Conservation (phyloP, 2,329 filamentous ascomycete genomes). For the Talaromyces piceae region DNA sequence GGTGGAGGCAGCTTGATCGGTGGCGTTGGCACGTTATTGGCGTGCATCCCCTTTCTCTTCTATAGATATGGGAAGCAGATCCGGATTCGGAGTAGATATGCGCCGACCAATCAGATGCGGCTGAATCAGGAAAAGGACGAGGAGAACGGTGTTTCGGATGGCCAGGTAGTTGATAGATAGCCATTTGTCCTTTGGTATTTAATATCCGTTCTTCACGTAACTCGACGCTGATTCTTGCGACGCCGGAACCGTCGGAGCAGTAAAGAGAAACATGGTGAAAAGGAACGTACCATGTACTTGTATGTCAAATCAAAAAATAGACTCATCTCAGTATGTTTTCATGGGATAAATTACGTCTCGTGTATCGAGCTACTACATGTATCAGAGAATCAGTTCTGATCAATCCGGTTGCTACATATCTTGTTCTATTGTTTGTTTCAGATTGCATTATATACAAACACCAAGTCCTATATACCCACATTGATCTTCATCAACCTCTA, state of each 20-base stretch:
- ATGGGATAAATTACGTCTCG: too few relatives aligned
- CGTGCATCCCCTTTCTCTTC: slow-evolving; percentile 51
- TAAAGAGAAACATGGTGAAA: too few relatives aligned
- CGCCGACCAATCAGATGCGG: slow-evolving; percentile 35
- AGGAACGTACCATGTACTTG: too few relatives aligned
- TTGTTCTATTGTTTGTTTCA: neutral
- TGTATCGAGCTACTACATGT: too few relatives aligned
- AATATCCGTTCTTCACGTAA: too few relatives aligned
- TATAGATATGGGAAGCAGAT: slow-evolving; percentile 49
- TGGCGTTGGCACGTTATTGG: slow-evolving; percentile 5
- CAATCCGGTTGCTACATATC: too few relatives aligned
- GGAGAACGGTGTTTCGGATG: neutral
- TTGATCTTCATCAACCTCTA: neutral
- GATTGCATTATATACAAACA: neutral
- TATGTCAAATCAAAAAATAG: too few relatives aligned
- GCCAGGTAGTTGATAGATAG: neutral
- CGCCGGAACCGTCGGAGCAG: too few relatives aligned
- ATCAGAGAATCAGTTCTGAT: too few relatives aligned
- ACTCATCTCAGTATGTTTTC: too few relatives aligned
- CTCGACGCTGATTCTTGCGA: too few relatives aligned
- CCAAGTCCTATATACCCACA: neutral
- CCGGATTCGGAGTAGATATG: slow-evolving; percentile 74
- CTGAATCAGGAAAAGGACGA: neutral
- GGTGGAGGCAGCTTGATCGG: slow-evolving; percentile 10
- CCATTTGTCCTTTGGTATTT: too few relatives aligned